A percentile compares a stretch with the other conserved stretches of the same genome.
phyloP scores from a whole-genome alignment of 148 eudicot species.

The Silene latifolia region DNA sequence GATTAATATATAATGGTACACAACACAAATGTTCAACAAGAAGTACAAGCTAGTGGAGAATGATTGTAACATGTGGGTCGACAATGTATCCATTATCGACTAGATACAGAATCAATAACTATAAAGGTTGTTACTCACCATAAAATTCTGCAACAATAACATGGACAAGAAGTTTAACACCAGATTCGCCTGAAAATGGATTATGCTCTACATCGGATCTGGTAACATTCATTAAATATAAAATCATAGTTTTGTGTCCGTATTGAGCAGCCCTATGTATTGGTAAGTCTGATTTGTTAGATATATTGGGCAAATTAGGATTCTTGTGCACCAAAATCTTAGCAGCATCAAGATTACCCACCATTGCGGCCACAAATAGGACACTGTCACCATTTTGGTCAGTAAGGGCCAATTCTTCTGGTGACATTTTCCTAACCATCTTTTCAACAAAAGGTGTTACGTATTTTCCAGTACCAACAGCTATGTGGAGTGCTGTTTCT shows the following conservation, averaged over 20 bases:
- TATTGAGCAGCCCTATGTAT: slow-evolving; percentile 29
- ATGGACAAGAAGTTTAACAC: slow-evolving; percentile 18
- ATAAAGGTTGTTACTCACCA: slow-evolving; percentile 11
- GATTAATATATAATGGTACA: no score
- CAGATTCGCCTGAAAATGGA: slow-evolving; percentile 23
- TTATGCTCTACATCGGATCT: slow-evolving; percentile 14
- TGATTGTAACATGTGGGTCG: no score
- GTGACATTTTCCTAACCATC: slow-evolving; percentile 13
- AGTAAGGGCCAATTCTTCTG: slow-evolving; percentile 23
- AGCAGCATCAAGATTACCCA: slow-evolving; percentile 26
- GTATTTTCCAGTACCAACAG: slow-evolving; percentile 24
- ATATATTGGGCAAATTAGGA: slow-evolving; percentile 26
- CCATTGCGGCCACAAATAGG: slow-evolving; percentile 25
- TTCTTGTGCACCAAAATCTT: slow-evolving; percentile 21
- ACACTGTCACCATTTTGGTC: slow-evolving; percentile 31
- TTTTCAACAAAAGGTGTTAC: slow-evolving; percentile 15
- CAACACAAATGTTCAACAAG: no score
- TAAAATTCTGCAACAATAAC: slow-evolving; percentile 22
- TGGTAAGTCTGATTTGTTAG: slow-evolving; percentile 24
- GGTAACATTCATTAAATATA: slow-evolving; percentile 12
- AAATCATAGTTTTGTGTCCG: slow-evolving; percentile 19
- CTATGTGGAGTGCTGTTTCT: slow-evolving; percentile 30
- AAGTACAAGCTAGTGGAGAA: no score
- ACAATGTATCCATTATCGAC: no score
- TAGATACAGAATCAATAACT: neutral